Evolutionary conservation across 768 basidiomycete genomes (phyloP).

Genomic region (Termitomyces sp.): DNA sequence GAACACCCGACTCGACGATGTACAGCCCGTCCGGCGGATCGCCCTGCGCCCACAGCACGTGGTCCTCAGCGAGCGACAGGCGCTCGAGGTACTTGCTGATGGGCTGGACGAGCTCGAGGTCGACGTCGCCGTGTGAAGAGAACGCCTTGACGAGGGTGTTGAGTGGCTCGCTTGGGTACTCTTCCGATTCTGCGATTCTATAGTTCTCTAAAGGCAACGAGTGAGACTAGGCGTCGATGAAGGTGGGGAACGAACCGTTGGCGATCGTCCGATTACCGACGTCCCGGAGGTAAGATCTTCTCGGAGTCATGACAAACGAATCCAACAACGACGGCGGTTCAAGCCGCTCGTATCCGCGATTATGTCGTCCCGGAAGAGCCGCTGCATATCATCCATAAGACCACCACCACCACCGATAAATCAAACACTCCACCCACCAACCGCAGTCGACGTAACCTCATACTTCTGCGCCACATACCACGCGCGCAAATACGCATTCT

Average conservation of each 20-base stretch:
- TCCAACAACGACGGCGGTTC: conserved; percentile 31
- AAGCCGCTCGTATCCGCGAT: conserved; percentile 40
- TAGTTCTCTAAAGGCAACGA: conserved; percentile 20
- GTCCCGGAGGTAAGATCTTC: conserved; percentile 62
- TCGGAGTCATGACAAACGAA: conserved; percentile 59
- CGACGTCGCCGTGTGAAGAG: conserved; percentile 61
- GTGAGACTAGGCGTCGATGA: neutral
- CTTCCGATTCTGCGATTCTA: conserved; percentile 22
- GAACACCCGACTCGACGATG: conserved; percentile 82
- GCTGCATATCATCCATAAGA: conserved; percentile 3
- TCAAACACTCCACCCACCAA: conserved; percentile 30
- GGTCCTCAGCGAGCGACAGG: conserved; percentile 49
- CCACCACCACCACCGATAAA: no score
- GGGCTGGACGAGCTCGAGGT: conserved; percentile 54
- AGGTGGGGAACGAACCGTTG: conserved; percentile 34
- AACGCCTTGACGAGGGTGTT: conserved; percentile 79
- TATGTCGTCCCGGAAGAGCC: conserved; percentile 61
- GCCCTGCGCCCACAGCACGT: conserved; percentile 73
- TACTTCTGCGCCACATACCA: conserved; percentile 70
- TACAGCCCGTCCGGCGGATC: conserved; percentile 82
- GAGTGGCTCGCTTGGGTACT: conserved; percentile 54
- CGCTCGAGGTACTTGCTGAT: conserved; percentile 73
- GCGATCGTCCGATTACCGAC: conserved; percentile 73
- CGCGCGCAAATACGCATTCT: conserved; percentile 85
- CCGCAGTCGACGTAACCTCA: conserved; percentile 40